Evolutionary conservation across 108 stramenopile species (phyloP), one percentile per base, ranked within the genome.

Genomic region (Nitzschia sp.): DNA sequence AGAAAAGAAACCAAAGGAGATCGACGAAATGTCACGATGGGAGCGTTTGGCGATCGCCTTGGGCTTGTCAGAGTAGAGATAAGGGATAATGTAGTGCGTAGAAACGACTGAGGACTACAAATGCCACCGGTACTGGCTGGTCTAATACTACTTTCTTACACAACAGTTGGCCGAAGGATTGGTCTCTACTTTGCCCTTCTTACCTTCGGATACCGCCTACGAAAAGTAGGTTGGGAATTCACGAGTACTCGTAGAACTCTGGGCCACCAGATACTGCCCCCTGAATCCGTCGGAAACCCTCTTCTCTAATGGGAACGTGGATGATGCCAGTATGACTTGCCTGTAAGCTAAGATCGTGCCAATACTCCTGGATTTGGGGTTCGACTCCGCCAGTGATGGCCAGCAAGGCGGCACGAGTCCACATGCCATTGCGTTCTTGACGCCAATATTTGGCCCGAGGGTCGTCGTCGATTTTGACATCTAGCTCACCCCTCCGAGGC

Each of bases 351-450:
- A 65, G 30, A 35, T 65, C 63, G 17, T 35, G 25, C 66, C 66
- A 55, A 30, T 55, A 67, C 1, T 67, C 54, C 22, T 55, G 53
- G 28, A 55, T 67, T 41, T 67, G 54, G 1, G 25, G 35, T 26
- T 67, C 68, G 5, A 58, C 55, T 41, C 86, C 89, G 36, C 95
- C 70, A 6, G 96, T 64, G 32, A 96, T 72, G 6, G 94, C 89
- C 59, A 99, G 66, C 64, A 99, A 63, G 29, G 99, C 97, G 96
- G 97, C 97, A 48, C 99, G 92, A 36, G 95, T 94, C 79, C 75
- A 97, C 96, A 99, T 96, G 15, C 99, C 99, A 82, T 99, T 97
- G 65, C 94, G 92, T 97, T 97, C 97, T 83, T 99, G 97, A 52
- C 96, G 78, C 75, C 97, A 98, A 67, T 99, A 99, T 17, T 96